Percentiles rank a stretch among this genome's conserved stretches.
Conservation (phyloP, 2,329 filamentous ascomycete species). For the Sclerotinia sclerotiorum region DNA sequence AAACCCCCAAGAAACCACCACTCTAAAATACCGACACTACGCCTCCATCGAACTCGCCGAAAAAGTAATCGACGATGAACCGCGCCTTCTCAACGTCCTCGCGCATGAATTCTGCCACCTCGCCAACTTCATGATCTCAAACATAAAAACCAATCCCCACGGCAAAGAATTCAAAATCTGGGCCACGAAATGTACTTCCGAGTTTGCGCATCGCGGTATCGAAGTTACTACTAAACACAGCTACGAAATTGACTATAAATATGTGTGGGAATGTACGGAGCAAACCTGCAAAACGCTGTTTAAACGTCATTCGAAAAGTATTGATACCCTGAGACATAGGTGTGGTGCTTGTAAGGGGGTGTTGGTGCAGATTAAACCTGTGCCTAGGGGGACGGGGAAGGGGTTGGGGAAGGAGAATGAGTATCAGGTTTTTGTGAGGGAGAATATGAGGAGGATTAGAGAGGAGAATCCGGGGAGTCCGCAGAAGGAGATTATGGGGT, state of each 20-base stretch:
- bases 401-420: conserved; percentile 42
- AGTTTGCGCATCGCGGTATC: conserved; percentile 63
- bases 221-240: conserved; percentile 85
- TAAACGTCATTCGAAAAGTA: conserved; percentile 82
- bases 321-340: conserved; percentile 67
- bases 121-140: conserved; percentile 84
- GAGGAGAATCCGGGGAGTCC: conserved; percentile 52
- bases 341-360: conserved; percentile 74
- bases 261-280: conserved; percentile 73
- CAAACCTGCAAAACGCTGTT: conserved; percentile 66
- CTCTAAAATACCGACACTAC: conserved; percentile 51
- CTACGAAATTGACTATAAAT: conserved; percentile 91
- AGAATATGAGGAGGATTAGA: conserved; percentile 63
- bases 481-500: conserved; percentile 68
- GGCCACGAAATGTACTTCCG: conserved; percentile 54
- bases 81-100: conserved; percentile 82
- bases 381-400: conserved; percentile 52
- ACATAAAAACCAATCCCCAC: conserved; percentile 74
- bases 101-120: conserved; percentile 97
- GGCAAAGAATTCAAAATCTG: conserved; percentile 82
- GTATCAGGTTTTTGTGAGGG: conserved; percentile 63
- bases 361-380: conserved; percentile 77
- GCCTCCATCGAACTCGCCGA: conserved; percentile 85
- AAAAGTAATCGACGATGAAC: conserved; percentile 78
- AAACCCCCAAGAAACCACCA: conserved; percentile 11